phyloP scores from a whole-genome alignment of 192 early-diverging fungal genomes.

The Podila minutissima region DNA sequence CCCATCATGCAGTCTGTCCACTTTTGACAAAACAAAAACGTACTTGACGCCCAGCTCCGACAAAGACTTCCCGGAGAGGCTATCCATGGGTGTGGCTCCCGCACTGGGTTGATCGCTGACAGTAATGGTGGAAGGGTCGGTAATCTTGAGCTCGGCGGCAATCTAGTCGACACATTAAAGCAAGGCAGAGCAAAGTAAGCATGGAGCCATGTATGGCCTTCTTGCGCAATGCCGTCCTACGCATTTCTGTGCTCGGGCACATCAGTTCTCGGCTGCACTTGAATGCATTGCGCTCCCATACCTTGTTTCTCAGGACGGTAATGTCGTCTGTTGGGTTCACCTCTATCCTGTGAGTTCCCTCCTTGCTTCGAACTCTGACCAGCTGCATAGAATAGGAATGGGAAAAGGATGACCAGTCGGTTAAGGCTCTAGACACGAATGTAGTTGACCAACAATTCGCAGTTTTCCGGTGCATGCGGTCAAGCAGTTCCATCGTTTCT shows the following conservation, averaged over 20 bases:
- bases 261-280: not conserved
- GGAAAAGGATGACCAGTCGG: too few relatives aligned
- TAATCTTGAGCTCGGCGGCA: conserved; percentile 53
- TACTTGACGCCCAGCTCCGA: conserved; percentile 53
- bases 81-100: conserved; percentile 39
- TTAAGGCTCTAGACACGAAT: too few relatives aligned
- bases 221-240: not conserved
- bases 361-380: conserved; percentile 75
- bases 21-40: not conserved
- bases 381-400: conserved; percentile 49
- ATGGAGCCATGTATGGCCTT: not conserved
- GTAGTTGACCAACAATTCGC: too few relatives aligned
- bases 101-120: conserved; percentile 54
- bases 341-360: conserved; percentile 73
- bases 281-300: conserved; percentile 18
- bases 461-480: too few relatives aligned
- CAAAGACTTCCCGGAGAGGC: conserved; percentile 46
- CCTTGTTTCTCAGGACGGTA: conserved; percentile 62
- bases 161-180: conserved; percentile 41
- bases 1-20: not conserved
- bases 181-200: conserved; percentile 2
- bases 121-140: conserved; percentile 51
- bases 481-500: too few relatives aligned
- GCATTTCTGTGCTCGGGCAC: too few relatives aligned
- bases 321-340: conserved; percentile 66